Conservation (phyloP, 169 alveolate genomes). For the Theileria sp. region DNA sequence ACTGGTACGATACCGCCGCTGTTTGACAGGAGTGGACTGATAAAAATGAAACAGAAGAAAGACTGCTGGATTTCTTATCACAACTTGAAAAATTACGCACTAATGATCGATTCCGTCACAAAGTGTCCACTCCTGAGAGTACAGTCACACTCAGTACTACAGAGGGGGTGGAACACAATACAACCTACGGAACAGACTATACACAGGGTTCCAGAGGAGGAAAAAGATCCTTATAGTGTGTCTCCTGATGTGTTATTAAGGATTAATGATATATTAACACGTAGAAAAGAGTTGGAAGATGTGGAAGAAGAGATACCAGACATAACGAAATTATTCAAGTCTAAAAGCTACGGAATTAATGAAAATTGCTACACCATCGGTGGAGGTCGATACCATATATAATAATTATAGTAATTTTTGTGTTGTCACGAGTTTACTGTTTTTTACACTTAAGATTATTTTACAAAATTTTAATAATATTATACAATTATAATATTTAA, state of each 20-base stretch:
- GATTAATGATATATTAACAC: constrained; percentile 24
- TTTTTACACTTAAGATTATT: no score
- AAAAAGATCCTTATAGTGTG: constrained; percentile 41
- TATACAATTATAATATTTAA: no score
- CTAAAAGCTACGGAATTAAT: constrained; percentile 20
- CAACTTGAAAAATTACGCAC: constrained; percentile 44
- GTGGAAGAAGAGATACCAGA: constrained; percentile 19
- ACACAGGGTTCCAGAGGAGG: background rate
- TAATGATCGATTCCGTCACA: constrained; percentile 61
- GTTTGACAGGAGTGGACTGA: constrained; percentile 18
- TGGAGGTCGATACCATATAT: constrained; percentile 58
- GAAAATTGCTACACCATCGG: constrained; percentile 50
- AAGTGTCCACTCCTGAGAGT: constrained; percentile 60
- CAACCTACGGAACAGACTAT: no score
- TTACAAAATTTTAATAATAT: no score
- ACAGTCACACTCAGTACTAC: constrained; percentile 33
- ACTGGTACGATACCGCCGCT: constrained; percentile 41
- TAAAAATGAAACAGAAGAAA: constrained; percentile 35
- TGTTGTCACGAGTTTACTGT: no score
- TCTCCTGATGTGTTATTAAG: constrained; percentile 26
- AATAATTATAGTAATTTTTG: no score
- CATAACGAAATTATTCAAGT: constrained; percentile 18
- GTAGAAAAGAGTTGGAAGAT: constrained; percentile 6
- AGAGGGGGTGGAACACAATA: constrained; percentile 35
- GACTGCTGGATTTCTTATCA: constrained; percentile 59